Conservation (phyloP, 768 basidiomycete genomes). For the Melanogaster broomeanus region DNA sequence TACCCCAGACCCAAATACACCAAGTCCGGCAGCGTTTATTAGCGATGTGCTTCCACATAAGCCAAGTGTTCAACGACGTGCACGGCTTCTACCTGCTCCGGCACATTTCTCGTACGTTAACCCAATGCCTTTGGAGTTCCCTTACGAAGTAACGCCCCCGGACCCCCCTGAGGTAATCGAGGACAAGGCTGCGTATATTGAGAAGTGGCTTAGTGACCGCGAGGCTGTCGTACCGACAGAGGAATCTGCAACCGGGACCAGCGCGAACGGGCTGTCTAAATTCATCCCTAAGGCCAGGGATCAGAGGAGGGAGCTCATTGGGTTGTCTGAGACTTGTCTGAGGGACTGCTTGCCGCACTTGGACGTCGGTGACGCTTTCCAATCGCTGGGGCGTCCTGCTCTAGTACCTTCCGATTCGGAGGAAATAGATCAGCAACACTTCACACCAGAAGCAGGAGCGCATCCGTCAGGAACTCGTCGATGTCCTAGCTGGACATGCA, state of each 20-base stretch:
- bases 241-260: neutral
- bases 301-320: conserved; percentile 62
- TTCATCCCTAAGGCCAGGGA: conserved; percentile 52
- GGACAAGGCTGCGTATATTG: conserved; percentile 67
- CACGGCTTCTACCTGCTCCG: conserved; percentile 54
- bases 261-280: conserved; percentile 39
- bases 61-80: conserved; percentile 72
- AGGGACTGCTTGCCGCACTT: conserved; percentile 81
- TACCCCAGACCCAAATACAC: conserved; percentile 62
- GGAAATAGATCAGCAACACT: conserved; percentile 27
- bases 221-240: conserved; percentile 51
- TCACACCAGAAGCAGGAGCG: conserved; percentile 35
- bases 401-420: conserved; percentile 36
- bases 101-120: conserved; percentile 82
- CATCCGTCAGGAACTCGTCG: conserved; percentile 71
- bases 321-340: conserved; percentile 66
- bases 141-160: conserved; percentile 67
- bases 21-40: conserved; percentile 53
- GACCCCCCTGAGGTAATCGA: conserved; percentile 45
- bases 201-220: conserved; percentile 69
- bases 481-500: conserved; percentile 78
- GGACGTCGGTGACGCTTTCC: conserved; percentile 84
- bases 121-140: conserved; percentile 83
- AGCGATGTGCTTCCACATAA: conserved; percentile 44
- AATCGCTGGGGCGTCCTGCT: conserved; percentile 60